Percentiles rank a stretch among this genome's conserved stretches.
Evolutionary conservation across 495 filamentous ascomycete species (phyloP).

Genomic region (Emericellopsis terricola): DNA sequence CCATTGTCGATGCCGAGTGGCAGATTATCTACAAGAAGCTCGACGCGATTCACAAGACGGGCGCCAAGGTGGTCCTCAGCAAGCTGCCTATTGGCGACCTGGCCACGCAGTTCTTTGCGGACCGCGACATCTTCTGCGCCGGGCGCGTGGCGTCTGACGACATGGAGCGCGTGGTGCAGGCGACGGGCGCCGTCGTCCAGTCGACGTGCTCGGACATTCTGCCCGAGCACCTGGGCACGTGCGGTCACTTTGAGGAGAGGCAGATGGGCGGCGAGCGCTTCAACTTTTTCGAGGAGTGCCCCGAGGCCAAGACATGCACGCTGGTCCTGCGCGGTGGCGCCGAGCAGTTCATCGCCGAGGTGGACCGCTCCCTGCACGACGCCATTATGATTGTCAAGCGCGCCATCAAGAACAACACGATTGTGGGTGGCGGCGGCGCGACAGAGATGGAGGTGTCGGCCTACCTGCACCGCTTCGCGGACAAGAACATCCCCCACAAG

Average conservation of each 20-base stretch:
- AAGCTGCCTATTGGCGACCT: conserved; percentile 96
- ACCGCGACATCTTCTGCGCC: conserved; percentile 96
- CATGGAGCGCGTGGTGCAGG: conserved; percentile 89
- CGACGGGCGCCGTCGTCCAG: conserved; percentile 79
- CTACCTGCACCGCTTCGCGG: conserved; percentile 80
- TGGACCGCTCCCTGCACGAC: conserved; percentile 91
- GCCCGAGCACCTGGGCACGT: conserved; percentile 76
- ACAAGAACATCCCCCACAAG: conserved; percentile 82
- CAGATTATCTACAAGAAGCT: conserved; percentile 99
- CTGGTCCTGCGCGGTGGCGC: conserved; percentile 88
- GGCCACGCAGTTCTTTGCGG: conserved; percentile 94
- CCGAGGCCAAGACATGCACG: conserved; percentile 89
- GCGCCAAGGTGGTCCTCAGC: conserved; percentile 89
- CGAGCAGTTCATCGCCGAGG: conserved; percentile 97
- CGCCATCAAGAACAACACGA: conserved; percentile 77
- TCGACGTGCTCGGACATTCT: conserved; percentile 95
- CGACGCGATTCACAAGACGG: conserved; percentile 79
- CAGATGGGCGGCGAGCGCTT: conserved; percentile 95
- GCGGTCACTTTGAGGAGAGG: conserved; percentile 79
- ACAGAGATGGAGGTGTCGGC: conserved; percentile 93
- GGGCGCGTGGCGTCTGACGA: conserved; percentile 86
- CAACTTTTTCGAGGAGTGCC: conserved; percentile 96
- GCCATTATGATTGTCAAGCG: conserved; percentile 99
- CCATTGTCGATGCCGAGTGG: conserved; percentile 98
- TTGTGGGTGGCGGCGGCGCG: conserved; percentile 90